Base-by-base conservation (phyloP, 1,284 basidiomycete genomes). In the Cutaneotrichosporon cyanovorans region DNA sequence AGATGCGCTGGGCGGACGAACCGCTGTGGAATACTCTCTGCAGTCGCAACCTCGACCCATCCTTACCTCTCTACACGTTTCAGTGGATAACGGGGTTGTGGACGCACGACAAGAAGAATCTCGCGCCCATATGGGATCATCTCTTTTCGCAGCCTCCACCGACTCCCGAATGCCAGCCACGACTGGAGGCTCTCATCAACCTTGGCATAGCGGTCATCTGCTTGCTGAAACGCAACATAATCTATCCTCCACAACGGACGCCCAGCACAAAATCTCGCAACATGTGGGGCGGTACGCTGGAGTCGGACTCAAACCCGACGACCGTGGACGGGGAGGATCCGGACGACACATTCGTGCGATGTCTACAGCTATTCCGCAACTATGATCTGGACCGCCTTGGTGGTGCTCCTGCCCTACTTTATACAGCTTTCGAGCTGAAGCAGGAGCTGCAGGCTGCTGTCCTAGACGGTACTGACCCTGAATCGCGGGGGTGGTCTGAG, bases 71-170 rank as follows among this genome's bases (percentile, higher is more conserved):
- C 32, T 70, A 63, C 51, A 60, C 59, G 8, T 62, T 60, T 48
- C 61, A 61, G 35, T 72, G 69, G 67, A 45, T 67, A 4, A 47
- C 57, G 2, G 46, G 57, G 2, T 46, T 66, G 9, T 58, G 68
- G 31, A 48, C 63, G 3, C 52, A 57, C 10, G 60, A 66, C 20
- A 48, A 60, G 2, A 37, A 30, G 3, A 53, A 52, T 38, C 46
- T 72, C 2, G 46, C 62, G 7, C 60, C 58, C 0, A 36, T 68
- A 10, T 69, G 66, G 65, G 71, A 73, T 47, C 63, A 61, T 30
- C 40, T 73, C 4, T 48, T 73, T 15, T 59, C 71, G 1, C 62
- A 66, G 46, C 50, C 57, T 2, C 57, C 57, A 2, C 37, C 59
- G 2, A 56, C 58, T 6, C 49, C 57, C 4, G 51, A 47, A 15